Evolutionary conservation across 2,329 filamentous ascomycete species (phyloP), one percentile per base, ranked within the genome.

Genomic region (Aspergillus neoniger): DNA sequence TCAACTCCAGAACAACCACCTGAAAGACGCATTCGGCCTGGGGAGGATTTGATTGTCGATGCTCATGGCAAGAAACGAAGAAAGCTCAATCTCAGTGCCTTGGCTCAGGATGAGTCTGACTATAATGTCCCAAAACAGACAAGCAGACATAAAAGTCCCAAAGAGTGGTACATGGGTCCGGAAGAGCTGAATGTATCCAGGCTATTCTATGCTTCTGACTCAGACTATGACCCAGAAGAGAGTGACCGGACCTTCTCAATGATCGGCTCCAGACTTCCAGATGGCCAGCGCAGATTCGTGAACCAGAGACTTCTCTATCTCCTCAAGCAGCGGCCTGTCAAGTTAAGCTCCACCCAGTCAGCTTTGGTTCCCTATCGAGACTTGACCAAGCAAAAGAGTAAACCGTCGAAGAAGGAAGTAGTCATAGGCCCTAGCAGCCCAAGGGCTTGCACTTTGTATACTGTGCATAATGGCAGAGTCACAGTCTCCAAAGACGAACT

Each of bases 181-280:
- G 58, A 69, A n/a, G 73, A 72, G 30, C 58, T 80, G n/a, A 64
- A 70, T 23, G 67, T 77, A 5, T 72, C 79, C 51, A 70, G 77
- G 51, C 58, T 82, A 5, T 82, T 82, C 65, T 82, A 81, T 59
- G 61, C 75, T 58, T 65, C 72, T 52, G 57, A 75, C 6, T 38
- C 66, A 28, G 64, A 65, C 58, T 65, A 72, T 49, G 57, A 75
- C 7, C 41, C 66, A 32, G 65, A 65, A 23, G 70, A 74, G 30
- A 61, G 70, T 12, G 65, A 71, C n/a, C 67, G 71, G 9, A 61
- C 58, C 55, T 72, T 71, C 60, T 58, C 66, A 19, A 52, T 74
- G 10, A 47, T 67, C n/a, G 59, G 66, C 12, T 63, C 69, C 4
- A 59, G 62, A 30, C 54, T 63, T 44, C 68, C 73, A 32, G 59